Conservation (phyloP, 345 rosid species). For the Hevea brasiliensis region DNA sequence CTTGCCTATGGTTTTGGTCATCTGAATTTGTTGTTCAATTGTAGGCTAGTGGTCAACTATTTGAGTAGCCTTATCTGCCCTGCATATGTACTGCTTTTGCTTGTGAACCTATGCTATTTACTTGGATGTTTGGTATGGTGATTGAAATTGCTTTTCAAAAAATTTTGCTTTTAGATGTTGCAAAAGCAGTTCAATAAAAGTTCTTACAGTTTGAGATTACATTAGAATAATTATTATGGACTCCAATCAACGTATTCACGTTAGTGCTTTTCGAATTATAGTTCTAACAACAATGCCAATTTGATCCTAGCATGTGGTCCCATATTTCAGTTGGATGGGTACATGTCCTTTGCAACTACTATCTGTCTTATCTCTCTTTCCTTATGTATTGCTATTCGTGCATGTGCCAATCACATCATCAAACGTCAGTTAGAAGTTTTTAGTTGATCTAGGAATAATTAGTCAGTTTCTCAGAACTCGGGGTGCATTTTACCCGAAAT, state of each 20-base stretch:
- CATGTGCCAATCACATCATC: slow-evolving; percentile 47
- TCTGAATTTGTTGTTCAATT: not conserved
- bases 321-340: slow-evolving; percentile 20
- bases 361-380: slow-evolving; percentile 7
- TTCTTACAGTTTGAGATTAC: too few relatives aligned
- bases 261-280: too few relatives aligned
- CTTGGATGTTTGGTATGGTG: not conserved
- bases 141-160: too few relatives aligned
- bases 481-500: slow-evolving; percentile 41
- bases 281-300: too few relatives aligned
- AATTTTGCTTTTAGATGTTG: too few relatives aligned
- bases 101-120: not conserved
- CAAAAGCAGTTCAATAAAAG: too few relatives aligned
- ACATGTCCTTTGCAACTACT: slow-evolving; percentile 37
- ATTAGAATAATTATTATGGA: too few relatives aligned
- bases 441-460: slow-evolving; percentile 33
- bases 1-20: not conserved
- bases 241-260: too few relatives aligned
- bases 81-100: not conserved
- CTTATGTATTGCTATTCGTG: slow-evolving; percentile 12
- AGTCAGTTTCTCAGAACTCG: slow-evolving; percentile 39
- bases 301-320: not conserved
- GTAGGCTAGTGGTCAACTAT: not conserved
- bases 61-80: not conserved
- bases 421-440: slow-evolving; percentile 25